Evolutionary conservation across 306 rosid genomes (phyloP), one percentile per base, ranked within the genome.

Genomic region (Fragaria iinumae): DNA sequence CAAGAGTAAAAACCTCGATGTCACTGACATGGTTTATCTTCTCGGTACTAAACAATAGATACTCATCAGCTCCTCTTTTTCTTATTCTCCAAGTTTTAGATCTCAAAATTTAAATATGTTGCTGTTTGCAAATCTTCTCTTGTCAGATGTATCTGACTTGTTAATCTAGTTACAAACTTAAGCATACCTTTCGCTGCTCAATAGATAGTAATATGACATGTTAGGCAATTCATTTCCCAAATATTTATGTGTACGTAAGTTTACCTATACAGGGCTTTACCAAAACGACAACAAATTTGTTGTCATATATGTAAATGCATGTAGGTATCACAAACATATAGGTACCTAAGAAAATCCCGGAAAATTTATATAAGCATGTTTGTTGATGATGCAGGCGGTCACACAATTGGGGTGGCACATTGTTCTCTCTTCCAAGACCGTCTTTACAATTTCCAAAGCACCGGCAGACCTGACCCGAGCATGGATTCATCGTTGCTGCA

Each of bases 1-100:
- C 48, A 29, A 47, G 4, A 23, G 5, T 6, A 80, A 81, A 43
- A 77, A 77, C 44, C 66, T 83, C 6, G 10, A 3, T 67, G 50
- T 3, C 18, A 52, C 55, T 27, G 87, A 86, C 41, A 86, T 86
- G 89, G 87, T 83, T 65, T 59, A 73, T 83, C 86, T 86, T 80
- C 76, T 80, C 6, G 88, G 88, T 85, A 80, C 20, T 36, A 11
- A 57, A 32, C 17, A 16, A 70, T 70, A 69, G 36, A 14, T 34
- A 29, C 18, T 27, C 20, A 11, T 23, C 7, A 8, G 12, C 66
- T 21, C 2, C 7, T 12, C 9, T 21, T 11, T 36, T 36, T 21
- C 65, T n/a, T 55, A 5, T 53, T 34, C 34, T 71, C n/a, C 32
- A 50, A 29, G 16, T 71, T 32, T 32, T 21, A 17, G 16, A 48